These are phyloP conservation scores for Boletus rex-veris DNA, from an alignment of 768 basidiomycete genomes.

Conservation along the genomic window DNA sequence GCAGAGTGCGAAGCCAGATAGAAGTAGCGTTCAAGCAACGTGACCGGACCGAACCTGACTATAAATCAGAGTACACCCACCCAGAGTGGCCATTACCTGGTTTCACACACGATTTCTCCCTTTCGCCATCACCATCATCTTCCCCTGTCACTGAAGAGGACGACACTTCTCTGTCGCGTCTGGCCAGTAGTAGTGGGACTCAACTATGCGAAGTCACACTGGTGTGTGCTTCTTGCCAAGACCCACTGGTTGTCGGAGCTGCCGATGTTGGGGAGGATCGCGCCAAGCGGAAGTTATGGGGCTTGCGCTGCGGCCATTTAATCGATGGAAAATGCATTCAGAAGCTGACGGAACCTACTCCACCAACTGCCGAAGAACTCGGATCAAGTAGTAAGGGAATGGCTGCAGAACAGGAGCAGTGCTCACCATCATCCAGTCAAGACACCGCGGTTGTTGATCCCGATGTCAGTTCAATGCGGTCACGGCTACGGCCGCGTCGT, in stretches of 20 bases:
- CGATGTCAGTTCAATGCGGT: slow-evolving; percentile 45
- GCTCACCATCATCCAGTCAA: slow-evolving; percentile 18
- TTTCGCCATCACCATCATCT: slow-evolving; percentile 27
- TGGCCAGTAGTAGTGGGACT: slow-evolving; percentile 24
- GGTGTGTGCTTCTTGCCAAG: slow-evolving; percentile 64
- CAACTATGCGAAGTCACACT: slow-evolving; percentile 41
- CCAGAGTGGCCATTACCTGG: slow-evolving; percentile 52
- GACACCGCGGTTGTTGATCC: slow-evolving; percentile 25
- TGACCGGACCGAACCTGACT: slow-evolving; percentile 37
- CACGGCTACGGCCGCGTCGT: slow-evolving; percentile 53
- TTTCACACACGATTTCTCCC: slow-evolving; percentile 65
- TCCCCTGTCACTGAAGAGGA: slow-evolving; percentile 41
- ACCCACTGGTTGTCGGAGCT: slow-evolving; percentile 56
- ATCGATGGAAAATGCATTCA: slow-evolving; percentile 74
- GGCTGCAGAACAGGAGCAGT: slow-evolving; percentile 1
- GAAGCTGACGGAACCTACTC: slow-evolving; percentile 48
- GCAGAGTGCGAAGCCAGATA: slow-evolving; percentile 19
- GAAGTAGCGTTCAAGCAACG: slow-evolving; percentile 25
- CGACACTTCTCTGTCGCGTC: slow-evolving; percentile 30
- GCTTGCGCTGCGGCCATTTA: slow-evolving; percentile 71
- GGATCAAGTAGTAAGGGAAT: slow-evolving; percentile 16
- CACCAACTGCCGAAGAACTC: slow-evolving; percentile 2
- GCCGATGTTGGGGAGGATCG: slow-evolving; percentile 47
- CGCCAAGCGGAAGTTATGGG: slow-evolving; percentile 57
- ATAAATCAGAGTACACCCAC: slow-evolving; percentile 64